Base-by-base conservation (phyloP, 495 filamentous ascomycete species). In the Penicillium simplicissimum region DNA sequence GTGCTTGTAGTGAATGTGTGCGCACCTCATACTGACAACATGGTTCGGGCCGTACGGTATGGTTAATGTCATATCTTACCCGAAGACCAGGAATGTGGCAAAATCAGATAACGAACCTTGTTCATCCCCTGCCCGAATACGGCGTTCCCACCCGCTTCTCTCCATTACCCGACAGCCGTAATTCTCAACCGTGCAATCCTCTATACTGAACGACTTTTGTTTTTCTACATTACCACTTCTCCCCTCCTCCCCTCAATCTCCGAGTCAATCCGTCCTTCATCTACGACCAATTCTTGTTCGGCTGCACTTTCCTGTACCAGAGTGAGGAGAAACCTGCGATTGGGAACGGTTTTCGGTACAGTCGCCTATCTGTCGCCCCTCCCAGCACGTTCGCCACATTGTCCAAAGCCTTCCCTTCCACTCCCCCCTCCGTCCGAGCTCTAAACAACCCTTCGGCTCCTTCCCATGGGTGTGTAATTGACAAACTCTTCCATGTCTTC, bases 21-120 rank as follows among this genome's bases (percentile, higher is more conserved):
- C 6, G 28, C 28, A 7, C 28, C 28, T 31, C 28, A 4, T 31
- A 31, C 28, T 31, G 6, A 31, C 6, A 4, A 31, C 6, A 4
- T 31, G 0, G 28, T 31, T 5, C 6, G 28, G 6, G 28, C 6
- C 6, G 28, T 31, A 31, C 28, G 28, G 28, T 31, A 31, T 31
- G 14, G n/a, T n/a, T n/a, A 15, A 31, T 31, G 4, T 31, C 28
- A 19, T 42, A 42, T 42, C 6, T 9, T 45, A 45, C 42, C 42
- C 19, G 42, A 19, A 19, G 40, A 19, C n/a, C 4, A 3, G 23
- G 28, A 52, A 52, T 67, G 69, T 71, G 69, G 69, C 69, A 59
- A 63, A 71, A 71, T 71, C 69, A 61, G 66, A 71, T 71, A 71
- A 69, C 25, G 14, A 52, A 52, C 28, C 21, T 28, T 14, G 8